Evolutionary conservation across 2,329 filamentous ascomycete species (phyloP), one percentile per base, ranked within the genome.

Genomic region (Botrytis cinerea): DNA sequence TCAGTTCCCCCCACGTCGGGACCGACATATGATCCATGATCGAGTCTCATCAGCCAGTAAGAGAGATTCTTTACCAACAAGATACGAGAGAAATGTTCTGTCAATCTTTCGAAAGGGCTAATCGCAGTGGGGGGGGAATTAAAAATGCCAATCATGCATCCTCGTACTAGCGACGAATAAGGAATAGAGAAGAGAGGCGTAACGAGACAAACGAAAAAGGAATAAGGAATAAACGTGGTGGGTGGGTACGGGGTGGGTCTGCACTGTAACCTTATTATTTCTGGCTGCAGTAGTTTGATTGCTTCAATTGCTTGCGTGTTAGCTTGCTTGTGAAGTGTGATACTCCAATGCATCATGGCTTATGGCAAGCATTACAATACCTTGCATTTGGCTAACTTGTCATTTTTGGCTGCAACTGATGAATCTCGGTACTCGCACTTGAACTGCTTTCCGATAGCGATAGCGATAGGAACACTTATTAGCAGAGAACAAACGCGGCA

Each of bases 131-230:
- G 38, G 40, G 40, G 32, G 10, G 28, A 28, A 45, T 40, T 54
- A 51, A 38, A 51, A 25, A 71, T 57, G 48, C 10, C 25, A 54
- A 22, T 32, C 25, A 51, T 64, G 60, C 69, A 71, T 38, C 69
- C 69, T 71, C 59, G 69, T 71, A 71, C 64, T 46, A n/a, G 32
- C 43, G 32, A 46, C 69, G 69, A 71, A 64, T 71, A 51, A 40
- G 46, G 25, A 61, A 48, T 51, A 32, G 28, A 48, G 25, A 61
- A 40, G 51, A 32, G 28, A 48, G 57, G 40, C 8, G 45, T 40
- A 28, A 61, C 62, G 54, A 63, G 38, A 46, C 40, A 25, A 32
- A 51, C 59, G 59, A 71, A 71, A 51, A 63, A 25, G 69, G 57
- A 70, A 38, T 51, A 25, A 71, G 69, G 32, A 71, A 71, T 40